Evolutionary conservation across 2,329 filamentous ascomycete genomes (phyloP).

Genomic region (Emydomyces testavorans): DNA sequence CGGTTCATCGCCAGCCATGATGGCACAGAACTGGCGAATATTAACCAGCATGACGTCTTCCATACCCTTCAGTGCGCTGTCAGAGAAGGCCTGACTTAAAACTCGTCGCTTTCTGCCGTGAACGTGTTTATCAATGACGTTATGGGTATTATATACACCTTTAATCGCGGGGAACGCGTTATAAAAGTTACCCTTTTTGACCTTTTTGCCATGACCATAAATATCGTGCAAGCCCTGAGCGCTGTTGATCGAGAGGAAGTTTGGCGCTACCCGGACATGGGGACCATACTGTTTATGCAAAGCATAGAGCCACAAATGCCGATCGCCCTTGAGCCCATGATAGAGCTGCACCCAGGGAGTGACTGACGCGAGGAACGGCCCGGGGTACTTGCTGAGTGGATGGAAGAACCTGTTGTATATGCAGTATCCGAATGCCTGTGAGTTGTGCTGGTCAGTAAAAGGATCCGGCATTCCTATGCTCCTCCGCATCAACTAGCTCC

Average conservation of each 20-base stretch:
- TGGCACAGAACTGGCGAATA: constrained; percentile 15
- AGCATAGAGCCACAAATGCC: constrained; percentile 15
- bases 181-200: constrained; percentile 23
- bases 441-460: background rate
- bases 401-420: constrained; percentile 16
- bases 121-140: constrained; percentile 17
- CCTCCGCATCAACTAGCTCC: too few relatives aligned
- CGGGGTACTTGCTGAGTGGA: constrained; percentile 14
- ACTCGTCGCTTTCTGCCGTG: constrained; percentile 22
- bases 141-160: constrained; percentile 18
- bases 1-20: constrained; percentile 14
- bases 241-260: constrained; percentile 67
- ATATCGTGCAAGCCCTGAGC: constrained; percentile 56
- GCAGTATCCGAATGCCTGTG: constrained; percentile 12
- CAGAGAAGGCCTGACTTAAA: constrained; percentile 24
- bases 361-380: constrained; percentile 14
- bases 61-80: constrained; percentile 20
- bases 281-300: constrained; percentile 27
- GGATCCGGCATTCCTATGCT: background rate
- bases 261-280: constrained; percentile 64
- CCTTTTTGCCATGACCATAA: constrained; percentile 20
- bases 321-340: constrained; percentile 15
- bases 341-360: constrained; percentile 15
- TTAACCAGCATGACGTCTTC: constrained; percentile 17
- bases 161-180: constrained; percentile 33